Evolutionary conservation across 2,329 filamentous ascomycete species (phyloP).

Genomic region (Colletotrichum sp.): DNA sequence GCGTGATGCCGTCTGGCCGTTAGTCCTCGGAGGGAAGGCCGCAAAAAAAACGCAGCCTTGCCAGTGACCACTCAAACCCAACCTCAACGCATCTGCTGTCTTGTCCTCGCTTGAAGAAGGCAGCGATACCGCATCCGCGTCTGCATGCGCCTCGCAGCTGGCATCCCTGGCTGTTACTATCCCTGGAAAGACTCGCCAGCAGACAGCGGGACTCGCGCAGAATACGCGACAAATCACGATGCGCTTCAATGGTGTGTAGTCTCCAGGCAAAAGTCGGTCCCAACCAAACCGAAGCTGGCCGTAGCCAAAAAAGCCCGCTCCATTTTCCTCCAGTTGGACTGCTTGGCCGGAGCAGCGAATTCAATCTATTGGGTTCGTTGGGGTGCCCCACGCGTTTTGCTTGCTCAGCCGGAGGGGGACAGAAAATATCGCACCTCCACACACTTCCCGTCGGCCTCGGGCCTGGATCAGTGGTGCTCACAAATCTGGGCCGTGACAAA

Average conservation of each 20-base stretch:
- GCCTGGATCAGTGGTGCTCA: neutral
- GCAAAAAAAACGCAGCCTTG: neutral
- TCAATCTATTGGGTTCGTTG: conserved; percentile 19
- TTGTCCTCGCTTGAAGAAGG: neutral
- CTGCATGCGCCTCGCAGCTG: conserved; percentile 7
- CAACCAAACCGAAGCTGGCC: conserved; percentile 20
- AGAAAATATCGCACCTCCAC: conserved; percentile 21
- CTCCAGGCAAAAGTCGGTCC: conserved; percentile 4
- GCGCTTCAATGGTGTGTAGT: conserved; percentile 15
- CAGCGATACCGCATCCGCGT: conserved; percentile 10
- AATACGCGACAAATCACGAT: conserved; percentile 14
- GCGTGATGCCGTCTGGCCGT: neutral
- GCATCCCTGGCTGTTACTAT: conserved; percentile 2
- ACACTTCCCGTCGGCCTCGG: neutral
- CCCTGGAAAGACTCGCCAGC: neutral
- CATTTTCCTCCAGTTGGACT: conserved; percentile 16
- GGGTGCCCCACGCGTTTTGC: conserved; percentile 8
- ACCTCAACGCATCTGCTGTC: neutral
- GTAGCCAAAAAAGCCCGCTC: neutral
- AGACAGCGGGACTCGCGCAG: neutral
- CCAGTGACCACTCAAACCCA: neutral
- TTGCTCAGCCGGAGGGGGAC: conserved; percentile 10
- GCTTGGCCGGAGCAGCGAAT: conserved; percentile 5
- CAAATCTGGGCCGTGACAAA: conserved; percentile 9
- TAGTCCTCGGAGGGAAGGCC: neutral